Conservation (phyloP, 495 filamentous ascomycete species). For the Hyaloscypha bicolor region DNA sequence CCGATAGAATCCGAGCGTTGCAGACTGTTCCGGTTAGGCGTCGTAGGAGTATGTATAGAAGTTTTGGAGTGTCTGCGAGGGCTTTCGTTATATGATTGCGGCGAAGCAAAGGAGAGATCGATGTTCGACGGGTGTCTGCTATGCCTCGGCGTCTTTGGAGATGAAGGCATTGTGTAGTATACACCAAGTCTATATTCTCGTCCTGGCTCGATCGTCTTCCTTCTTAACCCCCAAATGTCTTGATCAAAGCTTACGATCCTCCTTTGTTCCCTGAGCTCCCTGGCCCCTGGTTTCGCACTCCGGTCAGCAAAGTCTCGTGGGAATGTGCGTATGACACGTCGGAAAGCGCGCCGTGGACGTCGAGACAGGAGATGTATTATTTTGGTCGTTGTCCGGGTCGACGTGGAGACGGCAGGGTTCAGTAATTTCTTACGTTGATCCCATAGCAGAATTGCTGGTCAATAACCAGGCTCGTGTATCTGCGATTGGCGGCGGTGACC, state of each 20-base stretch:
- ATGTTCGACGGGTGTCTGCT: constrained; percentile 64
- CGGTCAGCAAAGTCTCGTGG: neutral
- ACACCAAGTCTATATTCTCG: constrained; percentile 9
- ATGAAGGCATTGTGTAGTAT: constrained; percentile 40
- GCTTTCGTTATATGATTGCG: constrained; percentile 27
- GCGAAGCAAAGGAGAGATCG: constrained; percentile 32
- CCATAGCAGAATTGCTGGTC: constrained; percentile 24
- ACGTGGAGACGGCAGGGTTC: constrained; percentile 27
- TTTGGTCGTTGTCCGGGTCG: constrained; percentile 12
- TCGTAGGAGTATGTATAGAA: constrained; percentile 64
- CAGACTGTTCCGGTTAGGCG: constrained; percentile 56
- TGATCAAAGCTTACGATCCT: neutral
- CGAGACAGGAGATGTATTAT: constrained; percentile 14
- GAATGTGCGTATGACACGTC: constrained; percentile 10
- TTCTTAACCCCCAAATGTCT: neutral
- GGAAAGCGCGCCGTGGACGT: constrained; percentile 22
- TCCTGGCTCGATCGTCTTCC: neutral
- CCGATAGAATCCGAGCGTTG: constrained; percentile 47
- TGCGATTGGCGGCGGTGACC: constrained; percentile 30
- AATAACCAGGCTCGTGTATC: constrained; percentile 23
- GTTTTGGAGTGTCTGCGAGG: constrained; percentile 55
- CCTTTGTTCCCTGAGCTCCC: constrained; percentile 7
- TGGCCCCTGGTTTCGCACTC: neutral
- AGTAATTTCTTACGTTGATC: constrained; percentile 22
- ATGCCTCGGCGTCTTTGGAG: constrained; percentile 67